Base-by-base conservation (phyloP, 305 asterid species). In the Rubia occidens region DNA sequence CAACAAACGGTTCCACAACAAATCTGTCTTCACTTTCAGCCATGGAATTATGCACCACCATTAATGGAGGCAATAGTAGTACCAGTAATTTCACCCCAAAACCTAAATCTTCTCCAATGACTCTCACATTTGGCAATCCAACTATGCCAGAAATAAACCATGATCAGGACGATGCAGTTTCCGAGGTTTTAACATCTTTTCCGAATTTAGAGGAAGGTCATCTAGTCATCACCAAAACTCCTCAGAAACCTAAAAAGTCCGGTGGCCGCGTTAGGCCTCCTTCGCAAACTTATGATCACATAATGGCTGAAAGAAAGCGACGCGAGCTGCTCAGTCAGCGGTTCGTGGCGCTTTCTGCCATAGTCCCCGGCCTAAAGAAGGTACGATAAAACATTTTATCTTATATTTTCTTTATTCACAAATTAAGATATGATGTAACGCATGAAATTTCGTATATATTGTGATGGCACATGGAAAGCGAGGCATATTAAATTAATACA, bases 301-400 rank as follows among this genome's bases (percentile, higher is more conserved):
- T 83, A 67, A 72, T 83, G 26, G 86, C 88, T 6, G 91, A 84
- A 79, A 80, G 88, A 71, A 79, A 79, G 81, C 83, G 91, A 59
- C 84, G 91, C 4, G 85, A 86, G 77, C 86, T 71, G 78, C 84
- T 86, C 72, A 86, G 91, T 81, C 84, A 80, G 73, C 64, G 60
- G 63, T 84, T 86, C 24, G 74, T 84, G 35, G 85, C 88, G 15
- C 87, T 86, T 20, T 84, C 91, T 2, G 80, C 89, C 73, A 74
- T 86, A 5, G 82, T 86, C 65, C 91, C 91, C 2, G 91, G 89
- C 43, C 78, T 86, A 6, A 81, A 84, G 66, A 86, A 84, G 91
- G 88, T 83, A 62, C 18, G 11, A 44, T 13, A 6, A 15, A 51
- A 51, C 40, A 9, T 39, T 63, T 18, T 8, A 1, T 15, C 15